Evolutionary conservation across 2,329 filamentous ascomycete species (phyloP).

Genomic region (Fusarium kyushuense): DNA sequence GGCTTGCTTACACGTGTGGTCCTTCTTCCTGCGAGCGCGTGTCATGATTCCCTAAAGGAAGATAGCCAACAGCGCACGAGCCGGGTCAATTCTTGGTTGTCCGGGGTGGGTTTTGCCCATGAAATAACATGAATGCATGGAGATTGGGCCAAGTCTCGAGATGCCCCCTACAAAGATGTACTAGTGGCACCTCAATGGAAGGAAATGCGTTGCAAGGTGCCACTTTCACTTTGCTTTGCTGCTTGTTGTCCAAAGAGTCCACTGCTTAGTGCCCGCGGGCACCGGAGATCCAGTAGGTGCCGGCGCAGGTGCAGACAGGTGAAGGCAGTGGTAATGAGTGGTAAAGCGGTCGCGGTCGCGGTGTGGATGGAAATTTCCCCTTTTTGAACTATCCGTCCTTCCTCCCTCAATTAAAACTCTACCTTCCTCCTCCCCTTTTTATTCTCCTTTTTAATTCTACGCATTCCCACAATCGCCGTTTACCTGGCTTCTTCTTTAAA

Average conservation of each 20-base stretch:
- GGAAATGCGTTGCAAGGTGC: constrained; percentile 43
- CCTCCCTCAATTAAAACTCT: constrained; percentile 44
- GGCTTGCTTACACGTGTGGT: constrained; percentile 23
- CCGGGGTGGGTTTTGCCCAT: constrained; percentile 26
- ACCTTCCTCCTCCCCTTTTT: constrained; percentile 47
- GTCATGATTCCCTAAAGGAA: constrained; percentile 21
- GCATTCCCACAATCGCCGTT: constrained; percentile 40
- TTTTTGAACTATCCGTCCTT: constrained; percentile 49
- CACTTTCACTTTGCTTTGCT: constrained; percentile 39
- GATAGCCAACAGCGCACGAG: constrained; percentile 24
- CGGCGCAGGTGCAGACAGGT: constrained; percentile 26
- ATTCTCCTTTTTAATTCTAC: constrained; percentile 44
- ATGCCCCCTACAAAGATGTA: constrained; percentile 38
- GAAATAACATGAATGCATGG: constrained; percentile 33
- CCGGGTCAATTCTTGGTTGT: constrained; percentile 25
- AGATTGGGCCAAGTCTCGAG: constrained; percentile 39
- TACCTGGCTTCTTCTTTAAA: constrained; percentile 34
- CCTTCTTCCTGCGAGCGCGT: constrained; percentile 27
- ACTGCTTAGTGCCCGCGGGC: constrained; percentile 18
- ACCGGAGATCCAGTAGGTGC: constrained; percentile 36
- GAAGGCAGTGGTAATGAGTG: not conserved
- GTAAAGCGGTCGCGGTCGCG: constrained; percentile 16
- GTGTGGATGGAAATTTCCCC: constrained; percentile 54
- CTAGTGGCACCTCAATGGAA: constrained; percentile 40
- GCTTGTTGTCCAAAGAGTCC: constrained; percentile 6